Evolutionary conservation across 306 rosid species (phyloP), one percentile per base, ranked within the genome.

Genomic region (Gillenia trifoliata): DNA sequence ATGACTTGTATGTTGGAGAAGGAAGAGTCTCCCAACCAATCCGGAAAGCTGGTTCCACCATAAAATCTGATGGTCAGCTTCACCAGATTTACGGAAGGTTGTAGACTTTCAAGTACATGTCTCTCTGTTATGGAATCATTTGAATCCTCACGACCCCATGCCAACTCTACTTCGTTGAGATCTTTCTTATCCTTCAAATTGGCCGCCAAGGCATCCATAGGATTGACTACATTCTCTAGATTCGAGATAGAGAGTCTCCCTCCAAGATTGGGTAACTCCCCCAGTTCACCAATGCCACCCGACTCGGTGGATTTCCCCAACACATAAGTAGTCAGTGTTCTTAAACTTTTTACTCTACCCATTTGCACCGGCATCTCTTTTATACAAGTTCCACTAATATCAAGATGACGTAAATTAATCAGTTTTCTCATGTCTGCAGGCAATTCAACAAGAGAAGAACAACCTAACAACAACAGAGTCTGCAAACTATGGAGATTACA

Each of bases 11-110:
- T 52, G 62, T 60, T 68, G 30, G 34, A 9, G 30, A 36, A 36
- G 0, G 41, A 36, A 0, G 3, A 73, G 22, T 64, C 15, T 19
- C 66, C 41, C 16, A 82, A 1, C 85, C 85, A 81, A 11, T 57
- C 4, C 1, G 78, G 78, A 34, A 81, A 72, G 11, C 34, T 2
- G 0, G 8, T n/a, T 33, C 75, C 60, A 4, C 60, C 60, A 22
- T 69, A 78, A 15, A 64, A 47, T 3, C 5, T 0, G 31, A 74
- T 49, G 4, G 13, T 6, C 6, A 73, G 8, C 4, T 64, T 2
- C 45, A n/a, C 56, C 33, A 80, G 20, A 54, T 41, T 66, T 31
- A 68, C 59, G 15, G 70, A 76, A n/a, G 77, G 84, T 28, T 75
- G 65, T 17, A 75, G 62, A 0, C 12, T 30, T 0, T 22, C 28